Base-by-base conservation (phyloP, 176 grass and related monocot species). In the Carex cristatella region DNA sequence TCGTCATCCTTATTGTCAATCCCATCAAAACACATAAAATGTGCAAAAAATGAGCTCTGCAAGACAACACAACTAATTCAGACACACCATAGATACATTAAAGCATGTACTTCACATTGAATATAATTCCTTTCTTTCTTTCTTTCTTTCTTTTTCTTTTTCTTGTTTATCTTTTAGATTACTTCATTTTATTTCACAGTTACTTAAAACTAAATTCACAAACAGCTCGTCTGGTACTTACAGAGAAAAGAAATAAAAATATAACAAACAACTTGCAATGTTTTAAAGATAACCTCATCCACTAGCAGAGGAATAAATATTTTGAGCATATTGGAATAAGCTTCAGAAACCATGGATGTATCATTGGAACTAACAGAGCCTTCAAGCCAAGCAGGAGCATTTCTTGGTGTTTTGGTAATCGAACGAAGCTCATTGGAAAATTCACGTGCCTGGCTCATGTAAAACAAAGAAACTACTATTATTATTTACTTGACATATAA, bases 1-100 rank as follows among this genome's bases (percentile, higher is more conserved):
- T 92, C 91, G 23, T 81, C 81, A 14, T 90, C 88, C 72, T 89
- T 93, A 62, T 44, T 87, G 77, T 86, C 87, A 0, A 86, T 89
- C 85, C 85, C 96, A 88, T 99, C 96, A 72, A 99, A 99, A 81
- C 96, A 95, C 96, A 95, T 99, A 87, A 99, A 99, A 95, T 99
- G 96, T 85, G 96, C 96, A 94, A 99, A 99, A 84, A 99, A 99
- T 28, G 96, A 99, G 87, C 96, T 99, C 93, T 99, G 84, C 31
- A 83, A 87, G 78, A 81, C 48, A 84, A 77, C 49, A 80, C 65
- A 55, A 70, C 19, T 35, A 78, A 78, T 33, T 78, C 23, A 78
- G 28, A 78, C 33, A 55, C 49, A 77, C 49, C 73, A 32, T 49
- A 33, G 12, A 55, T 5, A 55, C 23, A 77, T 56, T 3, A 49